These are phyloP conservation scores for Udeniomyces megalosporus DNA, from an alignment of 768 basidiomycete species.

Conservation along the genomic window DNA sequence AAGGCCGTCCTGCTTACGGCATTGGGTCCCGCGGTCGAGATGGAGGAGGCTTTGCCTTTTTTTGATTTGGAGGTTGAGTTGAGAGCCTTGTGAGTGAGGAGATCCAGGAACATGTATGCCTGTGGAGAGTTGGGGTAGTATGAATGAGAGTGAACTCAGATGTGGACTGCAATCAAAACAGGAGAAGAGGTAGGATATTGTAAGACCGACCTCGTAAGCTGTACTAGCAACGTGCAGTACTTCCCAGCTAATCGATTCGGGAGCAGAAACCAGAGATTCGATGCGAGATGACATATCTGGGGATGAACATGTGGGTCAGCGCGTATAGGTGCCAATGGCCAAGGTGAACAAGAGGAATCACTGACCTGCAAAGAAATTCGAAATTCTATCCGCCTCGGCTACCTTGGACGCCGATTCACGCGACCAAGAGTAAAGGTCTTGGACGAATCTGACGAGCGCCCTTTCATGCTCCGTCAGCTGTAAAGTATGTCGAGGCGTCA, in stretches of 20 bases:
- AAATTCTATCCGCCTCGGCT: conserved; percentile 26
- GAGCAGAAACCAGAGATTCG: neutral
- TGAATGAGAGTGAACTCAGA: neutral
- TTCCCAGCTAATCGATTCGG: neutral
- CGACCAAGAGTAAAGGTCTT: conserved; percentile 43
- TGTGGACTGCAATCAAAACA: neutral
- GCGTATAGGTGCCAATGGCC: neutral
- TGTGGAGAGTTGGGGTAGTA: neutral
- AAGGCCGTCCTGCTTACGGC: neutral
- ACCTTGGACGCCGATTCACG: neutral
- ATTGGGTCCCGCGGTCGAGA: neutral
- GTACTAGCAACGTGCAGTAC: neutral
- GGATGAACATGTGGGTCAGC: neutral
- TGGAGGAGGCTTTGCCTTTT: neutral
- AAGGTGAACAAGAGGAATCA: neutral
- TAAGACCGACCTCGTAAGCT: neutral
- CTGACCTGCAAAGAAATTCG: conserved; percentile 49
- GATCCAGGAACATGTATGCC: neutral
- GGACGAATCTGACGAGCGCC: conserved; percentile 41
- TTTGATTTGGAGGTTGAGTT: neutral
- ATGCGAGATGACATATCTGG: neutral
- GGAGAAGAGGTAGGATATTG: neutral
- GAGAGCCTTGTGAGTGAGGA: neutral
- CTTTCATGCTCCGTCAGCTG: conserved; percentile 13
- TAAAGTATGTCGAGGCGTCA: conserved; percentile 17